Base-by-base conservation (phyloP, 2,329 filamentous ascomycete genomes). In the Aspergillus arachidicola region DNA sequence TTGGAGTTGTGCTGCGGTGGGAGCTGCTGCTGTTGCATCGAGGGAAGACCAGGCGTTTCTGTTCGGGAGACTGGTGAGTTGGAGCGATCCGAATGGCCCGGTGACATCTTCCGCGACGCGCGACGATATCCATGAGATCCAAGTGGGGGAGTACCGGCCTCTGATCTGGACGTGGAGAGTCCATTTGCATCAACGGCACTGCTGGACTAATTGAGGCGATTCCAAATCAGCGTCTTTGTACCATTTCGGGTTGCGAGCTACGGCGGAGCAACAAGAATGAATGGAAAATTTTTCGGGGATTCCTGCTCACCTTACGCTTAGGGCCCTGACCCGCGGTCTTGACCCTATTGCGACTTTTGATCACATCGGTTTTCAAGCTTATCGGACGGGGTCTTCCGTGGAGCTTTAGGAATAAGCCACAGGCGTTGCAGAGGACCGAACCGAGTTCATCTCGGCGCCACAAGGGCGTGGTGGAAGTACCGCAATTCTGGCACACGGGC, bases 371-470 rank as follows among this genome's bases (percentile, higher is more conserved):
- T 85, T 99, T 99, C 72, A 99, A 86, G 72, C 92, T 96, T 78
- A 97, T 97, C 70, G 95, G 95, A 61, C 95, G 90, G 64, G 95
- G 89, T 30, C 94, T 91, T 68, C 94, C 94, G 78, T 99, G 95
- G 70, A 99, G 86, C 85, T 99, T 99, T 73, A 98, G 86, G 80
- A 98, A 99, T 62, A 99, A 86, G 64, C 95, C 95, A 80, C 95
- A 99, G 74, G 95, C 95, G 82, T 99, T 99, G 88, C 95, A 99
- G 58, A 99, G 90, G 43, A 99, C 94, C 0, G 93, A 91, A 69
- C 95, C 95, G 73, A 91, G 88, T 83, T 99, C 95, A 85, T 99
- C 95, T 82, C 95, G 91, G 73, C 95, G 92, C 95, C 95, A 99
- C 76, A 99, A 83, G 48, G 95, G 95, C 53, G 95, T 99, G 58